These are phyloP conservation scores for Neurospora tetraspora DNA, from an alignment of 495 filamentous ascomycete genomes.

Conservation along the genomic window DNA sequence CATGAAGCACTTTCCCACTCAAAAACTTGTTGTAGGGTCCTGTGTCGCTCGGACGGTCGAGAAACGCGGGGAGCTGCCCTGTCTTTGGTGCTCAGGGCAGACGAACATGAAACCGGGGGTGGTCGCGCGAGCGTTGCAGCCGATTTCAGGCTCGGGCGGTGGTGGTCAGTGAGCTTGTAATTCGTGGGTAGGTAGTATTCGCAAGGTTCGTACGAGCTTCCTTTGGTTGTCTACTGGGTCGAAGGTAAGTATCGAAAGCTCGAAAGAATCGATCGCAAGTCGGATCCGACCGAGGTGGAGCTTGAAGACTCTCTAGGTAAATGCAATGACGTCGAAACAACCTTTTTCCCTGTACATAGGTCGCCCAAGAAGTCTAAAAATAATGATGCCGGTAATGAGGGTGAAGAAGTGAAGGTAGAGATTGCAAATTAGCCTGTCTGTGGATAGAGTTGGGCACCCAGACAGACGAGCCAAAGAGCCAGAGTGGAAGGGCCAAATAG, in stretches of 20 bases:
- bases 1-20: neutral
- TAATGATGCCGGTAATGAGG: neutral
- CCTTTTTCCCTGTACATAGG: neutral
- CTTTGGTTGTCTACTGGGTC: neutral
- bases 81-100: slow-evolving; percentile 5
- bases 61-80: slow-evolving; percentile 4
- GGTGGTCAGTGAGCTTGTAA: neutral
- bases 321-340: neutral
- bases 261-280: neutral
- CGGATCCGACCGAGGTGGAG: neutral
- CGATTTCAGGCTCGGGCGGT: neutral
- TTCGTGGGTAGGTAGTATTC: neutral
- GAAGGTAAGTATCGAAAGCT: neutral
- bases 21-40: neutral
- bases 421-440: neutral
- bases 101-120: slow-evolving; percentile 13
- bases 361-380: neutral
- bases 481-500: neutral
- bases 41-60: neutral
- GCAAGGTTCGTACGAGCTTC: neutral
- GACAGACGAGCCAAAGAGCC: neutral
- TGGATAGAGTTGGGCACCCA: neutral
- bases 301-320: neutral
- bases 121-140: slow-evolving; percentile 10
- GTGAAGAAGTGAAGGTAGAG: neutral